phyloP scores from a whole-genome alignment of 2,329 filamentous ascomycete species.

The Dactylellina cionopaga region DNA sequence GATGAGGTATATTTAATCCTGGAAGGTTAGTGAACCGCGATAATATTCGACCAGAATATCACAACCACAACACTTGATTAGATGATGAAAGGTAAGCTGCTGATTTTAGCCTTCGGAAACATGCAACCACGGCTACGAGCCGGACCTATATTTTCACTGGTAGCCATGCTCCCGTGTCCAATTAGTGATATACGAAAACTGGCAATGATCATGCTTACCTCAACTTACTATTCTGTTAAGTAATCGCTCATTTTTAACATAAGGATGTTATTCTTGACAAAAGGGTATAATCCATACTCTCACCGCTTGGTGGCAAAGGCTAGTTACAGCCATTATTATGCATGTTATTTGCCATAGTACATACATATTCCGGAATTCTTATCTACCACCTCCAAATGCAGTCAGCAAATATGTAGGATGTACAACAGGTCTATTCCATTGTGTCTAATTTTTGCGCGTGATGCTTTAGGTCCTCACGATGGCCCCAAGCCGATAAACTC shows the following conservation, averaged over 20 bases:
- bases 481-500: background rate
- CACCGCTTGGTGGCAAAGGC: background rate
- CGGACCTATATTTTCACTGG: background rate
- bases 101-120: background rate
- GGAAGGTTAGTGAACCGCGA: too few species aligned
- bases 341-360: background rate
- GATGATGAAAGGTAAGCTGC: background rate
- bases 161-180: background rate
- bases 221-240: background rate
- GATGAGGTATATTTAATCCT: background rate
- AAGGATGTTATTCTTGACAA: background rate
- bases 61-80: constrained; percentile 5
- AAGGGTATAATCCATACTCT: background rate
- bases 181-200: constrained; percentile 1
- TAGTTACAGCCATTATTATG: background rate
- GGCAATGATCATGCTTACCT: background rate
- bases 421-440: background rate
- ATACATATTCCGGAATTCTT: background rate
- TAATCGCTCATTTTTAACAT: constrained; percentile 9
- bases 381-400: background rate
- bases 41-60: too few species aligned
- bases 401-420: background rate
- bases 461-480: background rate
- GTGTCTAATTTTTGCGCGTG: background rate
- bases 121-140: background rate